Evolutionary conservation across 2,329 filamentous ascomycete genomes (phyloP), one percentile per base, ranked within the genome.

Genomic region (Aspergillus sp.): DNA sequence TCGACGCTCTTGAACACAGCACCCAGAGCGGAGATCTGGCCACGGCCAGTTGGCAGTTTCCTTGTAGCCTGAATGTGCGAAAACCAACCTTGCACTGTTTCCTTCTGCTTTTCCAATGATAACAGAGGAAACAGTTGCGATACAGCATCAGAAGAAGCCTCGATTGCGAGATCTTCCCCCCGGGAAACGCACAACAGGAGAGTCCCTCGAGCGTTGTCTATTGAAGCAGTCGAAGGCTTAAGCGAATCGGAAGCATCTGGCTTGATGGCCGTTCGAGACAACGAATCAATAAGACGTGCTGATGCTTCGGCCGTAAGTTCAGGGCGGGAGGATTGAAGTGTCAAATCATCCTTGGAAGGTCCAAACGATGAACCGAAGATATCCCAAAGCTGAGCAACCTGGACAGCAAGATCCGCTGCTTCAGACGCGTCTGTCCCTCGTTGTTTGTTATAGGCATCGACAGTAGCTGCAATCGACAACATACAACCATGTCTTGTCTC

Each of bases 401-500:
- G 58, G 4, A 41, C 44, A 15, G 52, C 51, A n/a, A 70, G 55
- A 32, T 61, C 56, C 17, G 46, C 51, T 0, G 55, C 61, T 15
- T 63, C 59, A n/a, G 54, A 39, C 5, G 50, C 48, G 15, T 60
- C 48, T 37, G 59, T 49, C 43, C 50, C 48, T 48, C 51, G 53
- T 41, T 61, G 48, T 1, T 22, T 23, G 43, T 60, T 59, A 48
- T 62, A 65, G 13, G 67, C 59, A 49, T 69, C 64, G 12, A 73
- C 49, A 2, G 65, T 64, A 13, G 69, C 59, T 32, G 70, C 60
- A 48, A 74, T 60, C 3, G 68, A 63, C 22, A 74, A 53, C 19
- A 74, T 55, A 53, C 69, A 68, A 5, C 72, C 73, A 52, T 75
- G 72, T 38, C 71, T 63, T n/a, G 62, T 60, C 53, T 72, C 71